Evolutionary conservation across 257 asterid species (phyloP).

Genomic region (Solanum medicagineum): DNA sequence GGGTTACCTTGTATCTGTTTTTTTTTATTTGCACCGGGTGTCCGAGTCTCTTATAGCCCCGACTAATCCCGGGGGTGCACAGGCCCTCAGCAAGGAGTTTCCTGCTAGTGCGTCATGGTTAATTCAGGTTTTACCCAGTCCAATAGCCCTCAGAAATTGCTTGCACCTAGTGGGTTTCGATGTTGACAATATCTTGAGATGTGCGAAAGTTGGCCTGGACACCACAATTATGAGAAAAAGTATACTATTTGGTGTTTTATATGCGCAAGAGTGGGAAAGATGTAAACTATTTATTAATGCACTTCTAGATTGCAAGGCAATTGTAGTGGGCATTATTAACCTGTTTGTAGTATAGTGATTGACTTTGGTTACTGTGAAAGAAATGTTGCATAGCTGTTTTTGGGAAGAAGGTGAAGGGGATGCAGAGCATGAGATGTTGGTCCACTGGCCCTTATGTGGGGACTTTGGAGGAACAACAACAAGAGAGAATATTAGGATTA

Average conservation of each 20-base stretch:
- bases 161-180: too few relatives aligned
- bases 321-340: not conserved
- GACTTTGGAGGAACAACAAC: not conserved
- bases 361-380: not conserved
- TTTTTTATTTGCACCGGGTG: too few relatives aligned
- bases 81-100: too few relatives aligned
- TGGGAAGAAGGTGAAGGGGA: not conserved
- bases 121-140: too few relatives aligned
- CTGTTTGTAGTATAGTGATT: not conserved
- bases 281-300: not conserved
- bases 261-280: not conserved
- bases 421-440: not conserved
- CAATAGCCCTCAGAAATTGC: too few relatives aligned
- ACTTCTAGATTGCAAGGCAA: not conserved
- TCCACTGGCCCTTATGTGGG: not conserved
- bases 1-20: not conserved
- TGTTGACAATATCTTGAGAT: not conserved
- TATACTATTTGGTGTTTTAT: not conserved
- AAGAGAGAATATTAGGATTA: not conserved
- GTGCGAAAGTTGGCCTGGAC: not conserved
- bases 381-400: not conserved
- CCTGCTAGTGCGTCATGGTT: too few relatives aligned
- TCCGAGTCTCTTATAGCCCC: too few relatives aligned
- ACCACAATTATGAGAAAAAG: not conserved
- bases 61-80: too few relatives aligned